Percentiles rank a stretch among this genome's conserved stretches.
Conservation (phyloP, 129 eudicot genomes). For the Ambrosia artemisiifolia region DNA sequence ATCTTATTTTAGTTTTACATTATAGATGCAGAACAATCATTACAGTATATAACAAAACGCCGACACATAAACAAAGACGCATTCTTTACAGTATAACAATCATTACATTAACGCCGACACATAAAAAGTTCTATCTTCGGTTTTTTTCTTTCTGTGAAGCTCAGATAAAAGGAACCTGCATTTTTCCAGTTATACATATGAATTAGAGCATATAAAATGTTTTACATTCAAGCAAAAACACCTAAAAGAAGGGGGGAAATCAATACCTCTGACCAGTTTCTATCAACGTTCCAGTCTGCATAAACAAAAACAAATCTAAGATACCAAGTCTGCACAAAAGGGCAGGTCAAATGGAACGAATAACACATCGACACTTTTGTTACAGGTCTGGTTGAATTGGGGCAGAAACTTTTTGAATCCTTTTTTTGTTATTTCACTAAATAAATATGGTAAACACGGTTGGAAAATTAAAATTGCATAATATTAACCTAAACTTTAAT, state of each 20-base stretch:
- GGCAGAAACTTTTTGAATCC: no score
- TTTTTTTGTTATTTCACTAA: no score
- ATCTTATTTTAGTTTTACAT: no score
- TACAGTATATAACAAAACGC: no score
- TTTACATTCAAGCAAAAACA: not conserved
- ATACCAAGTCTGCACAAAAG: not conserved
- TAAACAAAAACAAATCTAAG: not conserved
- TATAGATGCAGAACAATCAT: no score
- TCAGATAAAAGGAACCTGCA: conserved; percentile 61
- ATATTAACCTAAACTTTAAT: not conserved
- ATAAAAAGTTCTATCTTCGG: no score
- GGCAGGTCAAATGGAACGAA: not conserved
- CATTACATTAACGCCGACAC: no score
- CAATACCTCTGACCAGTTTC: conserved; percentile 44
- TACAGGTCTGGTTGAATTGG: no score
- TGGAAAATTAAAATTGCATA: not conserved
- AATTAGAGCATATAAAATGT: not conserved
- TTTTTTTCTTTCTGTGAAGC: conserved; percentile 43
- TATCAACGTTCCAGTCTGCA: conserved; percentile 43
- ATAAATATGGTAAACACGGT: not conserved
- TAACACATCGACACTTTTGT: no score
- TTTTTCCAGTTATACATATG: not conserved
- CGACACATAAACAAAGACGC: no score
- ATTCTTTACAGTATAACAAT: no score
- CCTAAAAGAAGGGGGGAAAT: not conserved